Percentiles rank a stretch among this genome's conserved stretches.
Evolutionary conservation across 352 stramenopile species (phyloP).

Genomic region (Pythium dissotocum): DNA sequence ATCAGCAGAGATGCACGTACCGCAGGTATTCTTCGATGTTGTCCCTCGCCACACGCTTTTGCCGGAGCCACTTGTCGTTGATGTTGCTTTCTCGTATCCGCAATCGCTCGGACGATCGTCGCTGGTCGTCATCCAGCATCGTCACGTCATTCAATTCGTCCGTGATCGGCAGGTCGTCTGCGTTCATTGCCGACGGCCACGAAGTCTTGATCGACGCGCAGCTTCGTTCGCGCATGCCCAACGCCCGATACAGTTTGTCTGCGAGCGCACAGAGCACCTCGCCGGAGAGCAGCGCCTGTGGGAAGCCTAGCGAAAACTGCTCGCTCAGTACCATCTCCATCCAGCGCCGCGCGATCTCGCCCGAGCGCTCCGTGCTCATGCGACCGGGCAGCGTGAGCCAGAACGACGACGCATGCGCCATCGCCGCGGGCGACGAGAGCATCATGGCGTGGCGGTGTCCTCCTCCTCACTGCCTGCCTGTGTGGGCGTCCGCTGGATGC

Average conservation of each 20-base stretch:
- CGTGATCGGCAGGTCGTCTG: constrained; percentile 7
- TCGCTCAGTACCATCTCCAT: constrained; percentile 89
- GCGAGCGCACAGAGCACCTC: constrained; percentile 65
- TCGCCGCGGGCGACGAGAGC: constrained; percentile 27
- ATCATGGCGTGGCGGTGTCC: constrained; percentile 15
- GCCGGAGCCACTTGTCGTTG: constrained; percentile 30
- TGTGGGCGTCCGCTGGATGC: neutral
- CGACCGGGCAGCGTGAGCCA: constrained; percentile 29
- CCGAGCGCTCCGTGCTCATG: constrained; percentile 36
- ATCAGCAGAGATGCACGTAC: constrained; percentile 33
- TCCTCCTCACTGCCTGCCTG: neutral
- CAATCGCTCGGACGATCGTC: constrained; percentile 20
- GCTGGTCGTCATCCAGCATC: constrained; percentile 1
- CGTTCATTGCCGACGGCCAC: constrained; percentile 26
- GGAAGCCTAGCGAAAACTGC: constrained; percentile 57
- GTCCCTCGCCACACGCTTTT: constrained; percentile 29
- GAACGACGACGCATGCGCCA: constrained; percentile 28
- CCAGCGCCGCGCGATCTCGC: constrained; percentile 80
- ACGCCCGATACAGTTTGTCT: constrained; percentile 70
- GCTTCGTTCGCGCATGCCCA: constrained; percentile 69
- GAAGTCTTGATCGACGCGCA: constrained; percentile 25
- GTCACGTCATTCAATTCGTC: constrained; percentile 9
- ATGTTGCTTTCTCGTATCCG: constrained; percentile 26
- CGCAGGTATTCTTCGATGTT: constrained; percentile 72
- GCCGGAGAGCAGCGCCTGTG: constrained; percentile 58